phyloP scores from a whole-genome alignment of 2,329 filamentous ascomycete species.

The Dendrostoma leiphaemia region DNA sequence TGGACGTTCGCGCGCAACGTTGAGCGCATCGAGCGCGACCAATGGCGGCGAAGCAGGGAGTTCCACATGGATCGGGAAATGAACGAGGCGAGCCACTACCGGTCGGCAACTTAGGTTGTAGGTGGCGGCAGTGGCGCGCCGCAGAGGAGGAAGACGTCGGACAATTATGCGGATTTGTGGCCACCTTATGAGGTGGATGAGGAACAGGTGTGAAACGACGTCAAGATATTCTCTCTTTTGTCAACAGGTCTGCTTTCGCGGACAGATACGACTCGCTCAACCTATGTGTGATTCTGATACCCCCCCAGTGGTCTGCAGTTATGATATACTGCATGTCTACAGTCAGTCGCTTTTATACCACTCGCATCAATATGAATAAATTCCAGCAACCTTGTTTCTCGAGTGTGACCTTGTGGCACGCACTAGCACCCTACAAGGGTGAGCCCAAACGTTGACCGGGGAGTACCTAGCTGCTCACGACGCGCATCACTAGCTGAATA shows the following conservation, averaged over 20 bases:
- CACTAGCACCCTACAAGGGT: too few species aligned
- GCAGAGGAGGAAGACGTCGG: slow-evolving; percentile 21
- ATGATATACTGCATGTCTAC: not conserved
- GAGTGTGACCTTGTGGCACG: too few species aligned
- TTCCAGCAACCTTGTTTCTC: too few species aligned
- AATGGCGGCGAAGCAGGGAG: slow-evolving; percentile 11
- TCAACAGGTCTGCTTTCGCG: not conserved
- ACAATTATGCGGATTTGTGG: slow-evolving; percentile 8
- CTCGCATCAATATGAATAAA: too few species aligned
- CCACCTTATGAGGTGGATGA: slow-evolving; percentile 1
- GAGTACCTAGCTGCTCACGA: too few species aligned
- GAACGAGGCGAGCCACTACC: slow-evolving; percentile 15
- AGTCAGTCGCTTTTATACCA: not conserved
- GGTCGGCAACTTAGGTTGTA: not conserved
- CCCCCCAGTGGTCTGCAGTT: not conserved
- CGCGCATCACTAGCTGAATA: too few species aligned
- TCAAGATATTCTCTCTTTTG: too few species aligned
- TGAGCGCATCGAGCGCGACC: slow-evolving; percentile 24
- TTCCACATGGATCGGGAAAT: slow-evolving; percentile 17
- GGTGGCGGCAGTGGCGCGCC: not conserved
- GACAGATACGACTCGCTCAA: not conserved
- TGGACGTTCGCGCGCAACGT: slow-evolving; percentile 36
- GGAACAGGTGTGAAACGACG: too few species aligned
- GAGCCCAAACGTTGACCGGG: too few species aligned
- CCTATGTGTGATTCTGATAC: not conserved